Base-by-base conservation (phyloP, 2,329 filamentous ascomycete genomes). In the Eutypella sp. region DNA sequence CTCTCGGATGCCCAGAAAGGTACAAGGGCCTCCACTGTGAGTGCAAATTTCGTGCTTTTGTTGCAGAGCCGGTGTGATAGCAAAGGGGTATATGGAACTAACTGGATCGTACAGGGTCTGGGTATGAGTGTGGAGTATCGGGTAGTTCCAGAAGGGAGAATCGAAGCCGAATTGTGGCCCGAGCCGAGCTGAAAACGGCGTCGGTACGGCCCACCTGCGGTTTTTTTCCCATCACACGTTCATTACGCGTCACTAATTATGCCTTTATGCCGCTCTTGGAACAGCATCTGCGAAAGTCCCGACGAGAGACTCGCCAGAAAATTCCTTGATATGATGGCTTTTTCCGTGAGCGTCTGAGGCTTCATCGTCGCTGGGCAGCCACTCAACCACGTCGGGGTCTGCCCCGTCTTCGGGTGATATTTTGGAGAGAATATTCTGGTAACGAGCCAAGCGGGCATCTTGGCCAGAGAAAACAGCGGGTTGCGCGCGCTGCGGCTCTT, bases 221-320 rank as follows among this genome's bases (percentile, higher is more conserved):
- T 25, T 42, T 43, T 50, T 49, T n/a, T n/a, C n/a, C n/a, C n/a
- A n/a, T n/a, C 33, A 9, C 5, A 27, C 29, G 13, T 15, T n/a
- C 18, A n/a, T 20, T 15, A 20, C 10, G 15, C 10, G 18, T 39
- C 20, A 40, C 49, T 43, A 38, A 47, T 48, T n/a, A n/a, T n/a
- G n/a, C n/a, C 43, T 40, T 68, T 55, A 72, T 57, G 68, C 67
- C 67, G 77, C 75, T 15, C 72, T 75, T 10, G 73, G 73, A 19
- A 75, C 77, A 19, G 78, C 79, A 57, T 82, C 79, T 38, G 76
- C 74, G 67, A 82, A 82, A 15, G 78, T 81, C 37, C 79, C 78
- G 13, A 82, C 76, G 34, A 82, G 70, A 39, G 74, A 70, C 38
- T 68, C 68, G 27, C 62, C 62, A 22, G 60, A 62, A 39, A 67